Percentiles rank a stretch among this genome's conserved stretches.
Evolutionary conservation across 1,284 basidiomycete genomes (phyloP).

Genomic region (Amylostereum areolatum): DNA sequence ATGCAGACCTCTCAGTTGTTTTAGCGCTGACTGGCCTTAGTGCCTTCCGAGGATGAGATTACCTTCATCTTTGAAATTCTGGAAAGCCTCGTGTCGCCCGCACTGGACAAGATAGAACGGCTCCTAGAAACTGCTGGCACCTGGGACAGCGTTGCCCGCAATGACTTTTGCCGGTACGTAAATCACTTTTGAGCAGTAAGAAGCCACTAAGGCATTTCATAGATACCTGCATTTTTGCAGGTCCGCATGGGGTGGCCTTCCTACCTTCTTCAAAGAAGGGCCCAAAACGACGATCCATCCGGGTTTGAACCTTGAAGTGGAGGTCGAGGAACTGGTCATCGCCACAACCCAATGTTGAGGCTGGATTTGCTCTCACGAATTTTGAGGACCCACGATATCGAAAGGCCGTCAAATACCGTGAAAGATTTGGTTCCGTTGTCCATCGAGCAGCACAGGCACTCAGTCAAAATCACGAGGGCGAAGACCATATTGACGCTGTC

Average conservation of each 20-base stretch:
- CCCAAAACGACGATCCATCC: conserved; percentile 48
- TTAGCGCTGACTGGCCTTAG: conserved; percentile 25
- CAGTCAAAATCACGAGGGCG: conserved; percentile 52
- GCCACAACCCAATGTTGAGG: conserved; percentile 56
- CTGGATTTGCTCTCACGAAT: conserved; percentile 74
- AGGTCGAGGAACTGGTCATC: conserved; percentile 63
- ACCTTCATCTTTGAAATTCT: conserved; percentile 78
- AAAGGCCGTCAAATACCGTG: conserved; percentile 53
- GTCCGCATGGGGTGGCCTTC: conserved; percentile 68
- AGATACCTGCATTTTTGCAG: conserved; percentile 63
- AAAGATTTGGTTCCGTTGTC: conserved; percentile 66
- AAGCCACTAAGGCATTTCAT: conserved; percentile 4
- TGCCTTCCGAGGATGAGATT: conserved; percentile 72
- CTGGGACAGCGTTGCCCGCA: conserved; percentile 75
- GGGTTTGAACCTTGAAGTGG: conserved; percentile 54
- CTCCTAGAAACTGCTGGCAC: conserved; percentile 50
- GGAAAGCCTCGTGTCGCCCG: conserved; percentile 62
- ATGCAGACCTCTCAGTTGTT: neutral
- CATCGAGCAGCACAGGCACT: conserved; percentile 68
- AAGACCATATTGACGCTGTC: conserved; percentile 93
- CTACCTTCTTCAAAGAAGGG: conserved; percentile 61
- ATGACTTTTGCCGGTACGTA: conserved; percentile 88
- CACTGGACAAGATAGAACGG: conserved; percentile 62
- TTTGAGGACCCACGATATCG: conserved; percentile 74
- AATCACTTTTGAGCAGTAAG: conserved; percentile 5